Conservation (phyloP, 305 asterid genomes). For the Fraxinus floribunda region DNA sequence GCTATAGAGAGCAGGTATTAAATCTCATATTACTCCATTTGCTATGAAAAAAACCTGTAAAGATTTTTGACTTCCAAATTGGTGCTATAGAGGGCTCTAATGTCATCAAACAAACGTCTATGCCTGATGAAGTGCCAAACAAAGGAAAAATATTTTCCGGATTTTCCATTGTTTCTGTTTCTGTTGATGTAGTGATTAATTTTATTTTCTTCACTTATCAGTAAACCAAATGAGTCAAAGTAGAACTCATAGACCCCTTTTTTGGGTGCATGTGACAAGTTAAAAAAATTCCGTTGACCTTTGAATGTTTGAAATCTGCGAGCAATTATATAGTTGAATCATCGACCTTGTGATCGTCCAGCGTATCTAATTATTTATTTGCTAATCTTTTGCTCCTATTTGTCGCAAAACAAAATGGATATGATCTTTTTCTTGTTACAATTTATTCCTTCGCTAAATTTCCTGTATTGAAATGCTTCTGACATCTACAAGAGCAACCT, state of each 20-base stretch:
- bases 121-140: neutral
- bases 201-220: neutral
- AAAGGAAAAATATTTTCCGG: neutral
- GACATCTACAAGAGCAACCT: constrained; percentile 64
- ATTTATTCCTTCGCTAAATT: neutral
- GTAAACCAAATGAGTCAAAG: constrained; percentile 2
- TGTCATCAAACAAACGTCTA: neutral
- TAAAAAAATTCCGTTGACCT: neutral
- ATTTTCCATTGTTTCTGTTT: neutral
- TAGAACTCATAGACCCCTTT: neutral
- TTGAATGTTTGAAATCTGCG: neutral
- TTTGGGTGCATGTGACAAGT: neutral
- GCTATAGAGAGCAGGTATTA: too few species aligned
- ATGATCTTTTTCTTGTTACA: neutral
- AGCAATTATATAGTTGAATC: neutral
- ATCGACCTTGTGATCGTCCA: neutral
- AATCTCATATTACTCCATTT: too few species aligned
- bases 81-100: neutral
- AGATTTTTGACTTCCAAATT: too few species aligned
- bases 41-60: too few species aligned
- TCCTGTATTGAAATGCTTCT: neutral
- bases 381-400: neutral
- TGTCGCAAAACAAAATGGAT: neutral
- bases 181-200: neutral
- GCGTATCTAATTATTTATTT: neutral